Evolutionary conservation across 139 green algal species (phyloP).

Genomic region (Chlorella sp.): DNA sequence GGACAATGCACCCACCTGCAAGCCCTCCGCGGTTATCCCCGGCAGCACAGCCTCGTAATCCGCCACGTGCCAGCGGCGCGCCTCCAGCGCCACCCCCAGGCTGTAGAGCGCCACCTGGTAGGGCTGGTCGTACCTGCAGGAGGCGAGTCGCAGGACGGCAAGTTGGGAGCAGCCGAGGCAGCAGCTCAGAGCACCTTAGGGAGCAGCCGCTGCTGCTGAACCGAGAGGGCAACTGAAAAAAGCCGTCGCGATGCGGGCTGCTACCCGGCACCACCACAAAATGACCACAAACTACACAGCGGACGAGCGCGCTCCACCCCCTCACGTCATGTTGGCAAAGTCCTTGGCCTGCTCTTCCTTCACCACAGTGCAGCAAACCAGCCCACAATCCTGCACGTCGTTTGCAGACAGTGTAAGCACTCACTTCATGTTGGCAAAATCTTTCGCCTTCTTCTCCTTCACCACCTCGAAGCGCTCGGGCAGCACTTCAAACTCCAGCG

Average conservation of each 20-base stretch:
- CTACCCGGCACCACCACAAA: too few relatives aligned
- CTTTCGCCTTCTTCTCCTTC: constrained; percentile 52
- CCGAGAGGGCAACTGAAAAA: too few relatives aligned
- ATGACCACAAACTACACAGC: too few relatives aligned
- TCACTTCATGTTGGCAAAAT: constrained; percentile 50
- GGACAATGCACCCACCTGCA: too few relatives aligned
- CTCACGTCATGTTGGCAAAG: constrained; percentile 49
- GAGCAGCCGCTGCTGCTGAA: too few relatives aligned
- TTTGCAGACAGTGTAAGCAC: too few relatives aligned
- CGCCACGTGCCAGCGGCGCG: constrained; percentile 70
- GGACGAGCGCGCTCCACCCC: too few relatives aligned
- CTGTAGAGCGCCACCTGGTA: constrained; percentile 87
- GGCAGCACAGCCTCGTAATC: constrained; percentile 73
- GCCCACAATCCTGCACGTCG: too few relatives aligned
- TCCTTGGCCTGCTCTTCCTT: constrained; percentile 37
- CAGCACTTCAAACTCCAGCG: constrained; percentile 66
- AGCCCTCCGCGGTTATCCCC: constrained; percentile 39
- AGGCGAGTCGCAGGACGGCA: not conserved
- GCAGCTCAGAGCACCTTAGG: not conserved
- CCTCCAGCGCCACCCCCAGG: constrained; percentile 51
- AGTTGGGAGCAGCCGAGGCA: not conserved
- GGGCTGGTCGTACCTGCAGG: constrained; percentile 74
- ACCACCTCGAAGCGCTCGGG: constrained; percentile 77
- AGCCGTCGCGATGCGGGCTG: too few relatives aligned
- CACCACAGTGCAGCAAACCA: too few relatives aligned